Percentiles rank a stretch among this genome's conserved stretches.
These are phyloP conservation scores for Poa pratensis DNA, from an alignment of 176 grass and related monocot genomes.

Conservation along the genomic window DNA sequence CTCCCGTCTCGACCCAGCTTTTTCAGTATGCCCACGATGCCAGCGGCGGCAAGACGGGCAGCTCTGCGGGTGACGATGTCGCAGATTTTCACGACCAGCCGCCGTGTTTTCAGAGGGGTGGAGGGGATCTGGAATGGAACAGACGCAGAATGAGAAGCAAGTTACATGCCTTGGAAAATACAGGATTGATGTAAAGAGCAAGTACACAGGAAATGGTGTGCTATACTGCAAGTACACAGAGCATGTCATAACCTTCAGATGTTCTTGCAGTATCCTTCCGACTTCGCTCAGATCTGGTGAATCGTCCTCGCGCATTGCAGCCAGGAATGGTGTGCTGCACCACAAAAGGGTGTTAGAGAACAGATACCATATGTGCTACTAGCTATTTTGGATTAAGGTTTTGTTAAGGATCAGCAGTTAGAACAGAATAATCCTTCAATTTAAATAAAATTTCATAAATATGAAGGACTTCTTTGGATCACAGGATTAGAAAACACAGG, in stretches of 20 bases:
- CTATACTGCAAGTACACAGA: no score
- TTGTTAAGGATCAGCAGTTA: not conserved
- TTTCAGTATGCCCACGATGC: slow-evolving; percentile 80
- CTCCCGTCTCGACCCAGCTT: slow-evolving; percentile 88
- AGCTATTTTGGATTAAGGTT: not conserved
- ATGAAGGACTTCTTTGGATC: not conserved
- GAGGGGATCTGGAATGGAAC: slow-evolving; percentile 56
- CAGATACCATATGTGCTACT: slow-evolving; percentile 6
- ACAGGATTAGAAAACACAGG: no score
- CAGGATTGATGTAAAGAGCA: not conserved
- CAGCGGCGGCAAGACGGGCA: slow-evolving; percentile 75
- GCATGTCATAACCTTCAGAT: slow-evolving; percentile 50
- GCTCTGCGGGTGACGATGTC: slow-evolving; percentile 75
- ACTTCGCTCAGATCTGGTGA: slow-evolving; percentile 88
- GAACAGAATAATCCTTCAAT: not conserved
- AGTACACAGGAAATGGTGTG: no score
- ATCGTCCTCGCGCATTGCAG: slow-evolving; percentile 79
- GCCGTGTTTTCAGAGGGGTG: slow-evolving; percentile 69
- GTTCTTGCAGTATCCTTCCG: slow-evolving; percentile 65
- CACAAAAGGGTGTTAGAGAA: not conserved
- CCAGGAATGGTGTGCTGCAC: slow-evolving; percentile 77
- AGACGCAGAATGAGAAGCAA: not conserved
- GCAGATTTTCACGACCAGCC: slow-evolving; percentile 70
- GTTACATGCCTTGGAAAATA: not conserved
- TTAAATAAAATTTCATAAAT: not conserved